phyloP scores from a whole-genome alignment of 129 eudicot genomes.

The Escallonia herrerae region DNA sequence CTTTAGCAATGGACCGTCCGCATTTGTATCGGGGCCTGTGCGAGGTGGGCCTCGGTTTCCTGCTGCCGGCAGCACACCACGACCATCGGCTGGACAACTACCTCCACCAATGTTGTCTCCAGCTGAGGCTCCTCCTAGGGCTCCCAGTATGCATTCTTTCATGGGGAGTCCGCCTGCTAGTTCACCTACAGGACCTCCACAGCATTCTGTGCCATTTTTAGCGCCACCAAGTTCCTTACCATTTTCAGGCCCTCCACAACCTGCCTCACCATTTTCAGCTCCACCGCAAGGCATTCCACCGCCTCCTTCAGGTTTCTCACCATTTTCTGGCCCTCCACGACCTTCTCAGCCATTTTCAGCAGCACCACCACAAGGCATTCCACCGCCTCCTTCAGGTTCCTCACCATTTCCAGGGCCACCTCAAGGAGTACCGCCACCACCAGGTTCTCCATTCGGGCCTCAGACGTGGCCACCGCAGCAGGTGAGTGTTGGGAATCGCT shows the following conservation, averaged over 20 bases:
- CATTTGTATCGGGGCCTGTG: constrained; percentile 33
- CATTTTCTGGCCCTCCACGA: constrained; percentile 21
- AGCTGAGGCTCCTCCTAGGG: constrained; percentile 28
- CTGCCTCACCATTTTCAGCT: constrained; percentile 49
- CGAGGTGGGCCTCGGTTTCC: constrained; percentile 60
- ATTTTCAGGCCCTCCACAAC: constrained; percentile 45
- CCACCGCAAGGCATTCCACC: constrained; percentile 29
- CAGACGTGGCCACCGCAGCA: constrained; percentile 78
- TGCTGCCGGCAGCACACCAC: constrained; percentile 39
- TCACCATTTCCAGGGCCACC: constrained; percentile 2
- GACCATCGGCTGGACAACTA: constrained; percentile 40
- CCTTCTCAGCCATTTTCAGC: too few species aligned
- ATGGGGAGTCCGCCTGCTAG: constrained; percentile 45
- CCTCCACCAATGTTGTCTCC: constrained; percentile 33
- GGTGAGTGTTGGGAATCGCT: constrained; percentile 33
- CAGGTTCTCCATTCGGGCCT: constrained; percentile 63
- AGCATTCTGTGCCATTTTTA: constrained; percentile 48
- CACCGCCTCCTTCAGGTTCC: constrained; percentile 8
- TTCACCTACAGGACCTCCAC: constrained; percentile 29
- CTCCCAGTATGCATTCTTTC: constrained; percentile 38
- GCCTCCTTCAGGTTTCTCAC: constrained; percentile 37
- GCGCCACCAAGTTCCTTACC: constrained; percentile 40
- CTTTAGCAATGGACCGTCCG: constrained; percentile 63
- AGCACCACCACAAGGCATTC: constrained; percentile 36
- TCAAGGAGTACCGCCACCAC: constrained; percentile 37